A percentile compares a stretch with the other conserved stretches of the same genome.
Evolutionary conservation across 2,329 filamentous ascomycete genomes (phyloP).

Genomic region (Microdochium bolleyi): DNA sequence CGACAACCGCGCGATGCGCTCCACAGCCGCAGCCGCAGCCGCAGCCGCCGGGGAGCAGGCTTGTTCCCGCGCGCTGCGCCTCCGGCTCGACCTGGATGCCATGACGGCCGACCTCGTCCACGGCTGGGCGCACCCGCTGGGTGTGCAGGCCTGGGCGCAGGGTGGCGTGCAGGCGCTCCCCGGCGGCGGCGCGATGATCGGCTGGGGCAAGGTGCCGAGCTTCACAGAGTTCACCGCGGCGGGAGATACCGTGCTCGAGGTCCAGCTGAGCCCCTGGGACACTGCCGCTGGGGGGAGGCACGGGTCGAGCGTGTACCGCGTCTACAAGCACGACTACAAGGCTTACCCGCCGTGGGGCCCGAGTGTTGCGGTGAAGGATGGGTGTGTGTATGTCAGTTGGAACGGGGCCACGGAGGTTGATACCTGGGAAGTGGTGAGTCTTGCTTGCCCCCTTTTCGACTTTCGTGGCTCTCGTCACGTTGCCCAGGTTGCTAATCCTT

Average conservation of each 20-base stretch:
- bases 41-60: slow-evolving; percentile 15
- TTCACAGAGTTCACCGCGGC: slow-evolving; percentile 36
- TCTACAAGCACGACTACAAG: slow-evolving; percentile 42
- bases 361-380: slow-evolving; percentile 7
- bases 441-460: background rate
- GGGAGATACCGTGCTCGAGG: slow-evolving; percentile 43
- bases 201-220: slow-evolving; percentile 44
- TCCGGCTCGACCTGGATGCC: slow-evolving; percentile 32
- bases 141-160: slow-evolving; percentile 27
- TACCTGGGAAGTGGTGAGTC: background rate
- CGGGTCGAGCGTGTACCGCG: slow-evolving; percentile 37
- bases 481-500: no score
- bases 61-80: slow-evolving; percentile 34
- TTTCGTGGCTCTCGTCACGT: no score
- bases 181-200: slow-evolving; percentile 43
- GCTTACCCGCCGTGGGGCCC: slow-evolving; percentile 22
- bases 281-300: slow-evolving; percentile 24
- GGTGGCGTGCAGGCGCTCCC: slow-evolving; percentile 46
- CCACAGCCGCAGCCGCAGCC: no score
- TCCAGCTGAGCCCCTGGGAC: slow-evolving; percentile 27
- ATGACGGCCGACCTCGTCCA: slow-evolving; percentile 34
- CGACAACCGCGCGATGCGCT: slow-evolving; percentile 23
- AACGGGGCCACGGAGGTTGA: slow-evolving; percentile 34
- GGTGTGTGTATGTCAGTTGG: slow-evolving; percentile 29
- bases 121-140: slow-evolving; percentile 26